A percentile compares a stretch with the other conserved stretches of the same genome.
These are phyloP conservation scores for Eucalyptus cloeziana DNA, from an alignment of 345 rosid species.

Conservation along the genomic window DNA sequence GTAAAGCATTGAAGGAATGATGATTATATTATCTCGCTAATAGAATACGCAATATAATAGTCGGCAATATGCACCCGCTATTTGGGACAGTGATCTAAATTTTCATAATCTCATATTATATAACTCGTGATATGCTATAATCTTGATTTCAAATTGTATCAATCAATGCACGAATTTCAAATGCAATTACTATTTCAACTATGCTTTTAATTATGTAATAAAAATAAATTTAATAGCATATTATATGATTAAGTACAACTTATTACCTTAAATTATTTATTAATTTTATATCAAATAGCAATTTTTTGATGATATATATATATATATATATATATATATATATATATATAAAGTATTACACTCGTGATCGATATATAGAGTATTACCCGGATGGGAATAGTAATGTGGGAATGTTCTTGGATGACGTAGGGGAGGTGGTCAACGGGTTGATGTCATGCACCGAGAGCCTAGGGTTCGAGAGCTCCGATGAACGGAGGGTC, in stretches of 20 bases:
- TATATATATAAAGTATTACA: no score
- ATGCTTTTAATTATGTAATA: neutral
- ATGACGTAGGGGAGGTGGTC: constrained; percentile 23
- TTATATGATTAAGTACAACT: no score
- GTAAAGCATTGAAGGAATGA: neutral
- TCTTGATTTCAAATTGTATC: neutral
- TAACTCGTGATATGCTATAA: neutral
- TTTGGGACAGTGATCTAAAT: neutral
- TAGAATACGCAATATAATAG: neutral
- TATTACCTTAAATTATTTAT: neutral
- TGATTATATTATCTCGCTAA: neutral
- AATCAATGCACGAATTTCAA: neutral
- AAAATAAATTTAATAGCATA: neutral
- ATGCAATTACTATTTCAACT: no score
- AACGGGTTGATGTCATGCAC: constrained; percentile 65
- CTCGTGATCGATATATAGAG: no score
- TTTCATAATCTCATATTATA: neutral
- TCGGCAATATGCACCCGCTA: neutral
- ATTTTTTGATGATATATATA: no score
- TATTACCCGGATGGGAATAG: constrained; percentile 10
- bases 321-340: no score
- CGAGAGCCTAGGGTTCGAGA: constrained; percentile 85
- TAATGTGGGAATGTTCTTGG: constrained; percentile 2
- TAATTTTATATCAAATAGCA: no score
- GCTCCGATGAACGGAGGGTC: constrained; percentile 42